Evolutionary conservation across 768 basidiomycete genomes (phyloP).

Genomic region (Mycena leptocephala): DNA sequence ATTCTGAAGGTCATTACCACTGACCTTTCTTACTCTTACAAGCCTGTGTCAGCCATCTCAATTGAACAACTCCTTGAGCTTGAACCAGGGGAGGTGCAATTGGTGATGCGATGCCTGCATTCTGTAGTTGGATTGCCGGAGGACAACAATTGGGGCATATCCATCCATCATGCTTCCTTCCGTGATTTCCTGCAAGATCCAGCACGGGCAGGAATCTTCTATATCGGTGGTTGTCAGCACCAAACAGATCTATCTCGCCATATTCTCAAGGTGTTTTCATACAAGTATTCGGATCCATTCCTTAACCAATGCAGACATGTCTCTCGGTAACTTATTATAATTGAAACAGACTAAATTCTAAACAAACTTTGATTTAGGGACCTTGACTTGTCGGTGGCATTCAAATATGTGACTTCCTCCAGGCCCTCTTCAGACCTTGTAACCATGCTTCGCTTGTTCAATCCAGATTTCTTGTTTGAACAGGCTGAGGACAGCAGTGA

Average conservation of each 20-base stretch:
- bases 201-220: neutral
- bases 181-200: too few relatives aligned
- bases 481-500: too few relatives aligned
- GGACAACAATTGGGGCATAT: neutral
- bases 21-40: too few relatives aligned
- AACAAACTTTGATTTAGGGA: neutral
- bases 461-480: neutral
- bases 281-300: neutral
- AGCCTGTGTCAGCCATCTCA: neutral
- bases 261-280: neutral
- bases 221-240: neutral
- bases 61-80: conserved; percentile 14
- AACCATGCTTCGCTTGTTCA: neutral
- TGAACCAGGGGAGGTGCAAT: neutral
- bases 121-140: neutral
- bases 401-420: neutral
- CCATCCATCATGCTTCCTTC: neutral
- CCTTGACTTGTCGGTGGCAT: neutral
- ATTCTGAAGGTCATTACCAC: neutral
- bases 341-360: neutral
- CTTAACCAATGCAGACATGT: neutral
- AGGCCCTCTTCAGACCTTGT: neutral
- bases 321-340: neutral
- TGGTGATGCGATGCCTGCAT: neutral
- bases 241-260: too few relatives aligned